phyloP scores from a whole-genome alignment of 768 basidiomycete genomes.

The Trametes gibbosa region DNA sequence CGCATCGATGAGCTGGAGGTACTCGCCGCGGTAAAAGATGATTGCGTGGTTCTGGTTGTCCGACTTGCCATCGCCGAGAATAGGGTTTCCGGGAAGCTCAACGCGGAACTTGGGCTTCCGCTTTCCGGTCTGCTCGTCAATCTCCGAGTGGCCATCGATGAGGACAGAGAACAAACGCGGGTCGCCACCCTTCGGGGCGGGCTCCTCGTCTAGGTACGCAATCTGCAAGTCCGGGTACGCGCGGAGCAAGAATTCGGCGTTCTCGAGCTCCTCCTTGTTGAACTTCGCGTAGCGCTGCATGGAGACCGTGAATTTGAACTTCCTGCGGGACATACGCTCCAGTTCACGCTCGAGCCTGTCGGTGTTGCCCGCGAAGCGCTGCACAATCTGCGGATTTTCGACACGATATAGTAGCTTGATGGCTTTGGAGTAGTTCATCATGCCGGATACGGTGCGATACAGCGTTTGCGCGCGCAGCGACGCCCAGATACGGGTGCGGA shows the following conservation, averaged over 20 bases:
- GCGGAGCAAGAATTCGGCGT: constrained; percentile 94
- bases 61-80: constrained; percentile 97
- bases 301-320: constrained; percentile 97
- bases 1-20: constrained; percentile 97
- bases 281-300: constrained; percentile 99
- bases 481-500: constrained; percentile 99
- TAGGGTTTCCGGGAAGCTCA: constrained; percentile 97
- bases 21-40: constrained; percentile 98
- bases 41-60: constrained; percentile 99
- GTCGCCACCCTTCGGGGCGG: constrained; percentile 84
- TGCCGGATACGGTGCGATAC: constrained; percentile 97
- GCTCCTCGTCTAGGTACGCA: constrained; percentile 96
- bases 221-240: constrained; percentile 99
- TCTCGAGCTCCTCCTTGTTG: constrained; percentile 98
- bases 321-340: constrained; percentile 94
- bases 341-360: constrained; percentile 94
- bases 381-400: constrained; percentile 97
- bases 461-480: constrained; percentile 97
- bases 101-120: constrained; percentile 96
- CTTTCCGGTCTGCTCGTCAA: constrained; percentile 84
- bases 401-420: constrained; percentile 99
- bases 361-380: constrained; percentile 94
- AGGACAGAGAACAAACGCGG: constrained; percentile 86
- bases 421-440: constrained; percentile 99
- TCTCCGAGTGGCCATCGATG: constrained; percentile 96